phyloP scores from a whole-genome alignment of 305 asterid species.

The Fraxinus latifolia region DNA sequence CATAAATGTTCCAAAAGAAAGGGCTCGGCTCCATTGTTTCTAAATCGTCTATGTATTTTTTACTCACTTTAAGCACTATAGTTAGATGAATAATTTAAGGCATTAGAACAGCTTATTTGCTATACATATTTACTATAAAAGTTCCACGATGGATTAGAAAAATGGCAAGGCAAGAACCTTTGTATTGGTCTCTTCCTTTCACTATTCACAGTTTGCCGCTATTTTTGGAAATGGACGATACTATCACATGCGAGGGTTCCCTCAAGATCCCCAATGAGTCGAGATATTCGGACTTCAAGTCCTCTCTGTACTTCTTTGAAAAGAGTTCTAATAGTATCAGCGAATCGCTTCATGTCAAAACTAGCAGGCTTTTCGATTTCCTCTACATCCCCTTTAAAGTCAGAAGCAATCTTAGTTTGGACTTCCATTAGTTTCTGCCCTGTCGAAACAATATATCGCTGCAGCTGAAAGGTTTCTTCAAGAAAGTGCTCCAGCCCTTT shows the following conservation, averaged over 20 bases:
- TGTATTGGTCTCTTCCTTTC: constrained; percentile 8
- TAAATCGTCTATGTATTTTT: background rate
- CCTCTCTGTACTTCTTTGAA: constrained; percentile 83
- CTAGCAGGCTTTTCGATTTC: constrained; percentile 56
- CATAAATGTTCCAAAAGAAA: background rate
- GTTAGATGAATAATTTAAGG: constrained; percentile 1
- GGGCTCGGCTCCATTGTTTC: background rate
- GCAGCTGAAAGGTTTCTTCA: constrained; percentile 87
- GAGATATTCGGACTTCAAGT: constrained; percentile 74
- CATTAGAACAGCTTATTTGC: background rate
- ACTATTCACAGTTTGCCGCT: constrained; percentile 21
- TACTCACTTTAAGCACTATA: constrained; percentile 1
- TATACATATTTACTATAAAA: constrained; percentile 18
- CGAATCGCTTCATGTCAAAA: constrained; percentile 70
- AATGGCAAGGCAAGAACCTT: background rate
- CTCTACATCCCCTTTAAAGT: constrained; percentile 41
- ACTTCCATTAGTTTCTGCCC: constrained; percentile 84
- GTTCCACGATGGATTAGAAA: constrained; percentile 22
- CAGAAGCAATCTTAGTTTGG: constrained; percentile 63
- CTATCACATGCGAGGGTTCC: constrained; percentile 85
- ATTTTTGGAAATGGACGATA: constrained; percentile 53
- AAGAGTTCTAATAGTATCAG: constrained; percentile 60
- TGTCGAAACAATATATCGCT: constrained; percentile 85
- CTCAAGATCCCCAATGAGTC: constrained; percentile 79
- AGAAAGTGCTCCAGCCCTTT: constrained; percentile 67